These are phyloP conservation scores for Yamadazyma spencermartinsiae DNA, from an alignment of 1,139 yeast genomes.

Conservation along the genomic window DNA sequence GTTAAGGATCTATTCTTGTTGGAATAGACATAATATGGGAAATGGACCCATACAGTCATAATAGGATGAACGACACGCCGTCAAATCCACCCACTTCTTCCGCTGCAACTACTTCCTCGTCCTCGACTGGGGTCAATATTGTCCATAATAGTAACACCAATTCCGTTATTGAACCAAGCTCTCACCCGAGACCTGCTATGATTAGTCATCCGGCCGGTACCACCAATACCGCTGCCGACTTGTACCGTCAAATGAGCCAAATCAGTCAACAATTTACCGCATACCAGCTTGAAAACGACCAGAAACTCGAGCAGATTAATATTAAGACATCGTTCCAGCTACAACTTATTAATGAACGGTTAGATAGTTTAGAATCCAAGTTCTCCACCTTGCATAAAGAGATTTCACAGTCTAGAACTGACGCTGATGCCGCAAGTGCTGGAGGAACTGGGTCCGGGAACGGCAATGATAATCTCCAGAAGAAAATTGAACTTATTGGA, in stretches of 20 bases:
- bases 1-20: neutral
- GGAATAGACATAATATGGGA: neutral
- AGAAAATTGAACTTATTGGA: conserved; percentile 17
- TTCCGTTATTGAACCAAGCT: too few species aligned
- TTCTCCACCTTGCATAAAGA: conserved; percentile 7
- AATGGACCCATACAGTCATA: neutral
- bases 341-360: conserved; percentile 26
- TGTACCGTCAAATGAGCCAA: conserved; percentile 15
- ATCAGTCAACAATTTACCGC: conserved; percentile 18
- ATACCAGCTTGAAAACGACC: conserved; percentile 22
- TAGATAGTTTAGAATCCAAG: conserved; percentile 17
- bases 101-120: conserved; percentile 3
- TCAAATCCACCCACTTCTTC: neutral
- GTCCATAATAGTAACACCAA: too few species aligned
- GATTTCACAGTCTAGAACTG: conserved; percentile 1
- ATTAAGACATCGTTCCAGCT: conserved; percentile 24
- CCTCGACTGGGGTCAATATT: conserved; percentile 1
- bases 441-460: neutral
- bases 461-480: conserved; percentile 12
- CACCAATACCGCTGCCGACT: conserved; percentile 7
- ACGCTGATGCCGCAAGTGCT: neutral
- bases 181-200: too few species aligned
- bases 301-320: conserved; percentile 21
- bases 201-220: too few species aligned
- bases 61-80: neutral